Percentiles rank a stretch among this genome's conserved stretches.
Evolutionary conservation across 2,329 filamentous ascomycete genomes (phyloP).

Genomic region (Alternaria solani): DNA sequence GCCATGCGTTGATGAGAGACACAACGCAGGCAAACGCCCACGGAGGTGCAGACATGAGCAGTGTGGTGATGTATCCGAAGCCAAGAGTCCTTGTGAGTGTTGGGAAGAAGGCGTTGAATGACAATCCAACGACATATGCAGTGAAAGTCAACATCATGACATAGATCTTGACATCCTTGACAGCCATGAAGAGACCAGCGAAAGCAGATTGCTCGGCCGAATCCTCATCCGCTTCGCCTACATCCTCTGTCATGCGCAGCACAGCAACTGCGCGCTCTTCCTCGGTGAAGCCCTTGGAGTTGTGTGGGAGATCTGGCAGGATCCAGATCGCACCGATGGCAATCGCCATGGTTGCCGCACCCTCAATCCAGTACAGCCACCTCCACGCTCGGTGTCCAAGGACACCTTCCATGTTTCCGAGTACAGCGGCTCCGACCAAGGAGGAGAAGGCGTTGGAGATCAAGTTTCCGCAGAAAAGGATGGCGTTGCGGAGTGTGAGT

Average conservation of each 20-base stretch:
- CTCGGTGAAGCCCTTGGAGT: constrained; percentile 56
- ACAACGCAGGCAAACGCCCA: constrained; percentile 58
- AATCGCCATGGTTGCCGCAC: constrained; percentile 44
- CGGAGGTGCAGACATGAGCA: constrained; percentile 57
- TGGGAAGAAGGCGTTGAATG: constrained; percentile 49
- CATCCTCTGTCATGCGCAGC: constrained; percentile 57
- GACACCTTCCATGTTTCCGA: constrained; percentile 49
- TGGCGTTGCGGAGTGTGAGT: constrained; percentile 50
- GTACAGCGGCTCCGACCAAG: constrained; percentile 54
- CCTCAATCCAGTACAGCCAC: constrained; percentile 54
- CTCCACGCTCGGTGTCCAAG: constrained; percentile 51
- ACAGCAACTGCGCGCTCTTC: constrained; percentile 56
- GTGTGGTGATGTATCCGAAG: constrained; percentile 50
- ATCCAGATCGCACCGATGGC: constrained; percentile 44
- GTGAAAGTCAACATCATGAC: constrained; percentile 70
- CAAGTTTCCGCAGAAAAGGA: constrained; percentile 54
- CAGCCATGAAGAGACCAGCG: constrained; percentile 65
- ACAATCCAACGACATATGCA: constrained; percentile 65
- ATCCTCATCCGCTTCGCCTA: constrained; percentile 56
- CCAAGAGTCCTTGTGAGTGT: constrained; percentile 51
- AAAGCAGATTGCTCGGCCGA: constrained; percentile 58
- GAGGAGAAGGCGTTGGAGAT: constrained; percentile 57
- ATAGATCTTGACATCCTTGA: constrained; percentile 70
- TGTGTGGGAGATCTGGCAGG: constrained; percentile 47
- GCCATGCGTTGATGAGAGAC: constrained; percentile 60